Base-by-base conservation (phyloP, 2,329 filamentous ascomycete genomes). In the Diaporthe sp. region DNA sequence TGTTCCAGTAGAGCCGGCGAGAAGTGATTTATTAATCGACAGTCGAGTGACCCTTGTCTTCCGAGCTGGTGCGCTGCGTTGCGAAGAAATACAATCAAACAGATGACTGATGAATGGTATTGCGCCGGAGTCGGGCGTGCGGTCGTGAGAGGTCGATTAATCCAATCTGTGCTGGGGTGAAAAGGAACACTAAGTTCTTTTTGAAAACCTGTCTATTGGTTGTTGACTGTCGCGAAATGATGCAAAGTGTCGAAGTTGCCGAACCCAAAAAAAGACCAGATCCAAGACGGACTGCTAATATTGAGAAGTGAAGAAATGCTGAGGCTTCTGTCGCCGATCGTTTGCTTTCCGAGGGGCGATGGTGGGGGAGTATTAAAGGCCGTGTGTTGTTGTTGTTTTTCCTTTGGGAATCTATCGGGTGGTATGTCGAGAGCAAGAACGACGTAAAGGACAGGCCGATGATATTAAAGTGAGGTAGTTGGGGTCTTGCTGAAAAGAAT, bases 71-170 rank as follows among this genome's bases (percentile, higher is more conserved):
- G 61, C 40, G 22, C 19, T 33, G 8, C 30, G 33, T 42, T 54
- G 45, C 52, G 35, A 55, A 68, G 47, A 38, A 71, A 73, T 73
- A 76, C 74, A 74, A 69, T 71, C 58, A 70, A 74, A 76, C 57
- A 66, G 55, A 47, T 70, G 47, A 57, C 42, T 42, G 71, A 12
- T 71, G 68, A 58, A 66, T 38, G 68, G 45, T 61, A 58, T 57
- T n/a, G 74, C 38, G 45, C 58, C 67, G 40, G 57, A 68, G 55
- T 72, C 60, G 50, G 66, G 17, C 35, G 47, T 42, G 19, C 25
- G 33, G 30, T 69, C 52, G 66, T 28, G 28, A 10, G 38, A 50
- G 47, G 45, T 72, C 70, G 68, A 74, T 76, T 64, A 66, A 76
- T 74, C 68, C 61, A 72, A 76, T 40, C 67, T 68, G 68, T 68